Percentiles rank a stretch among this genome's conserved stretches.
These are phyloP conservation scores for Limnanthes douglasii DNA, from an alignment of 345 rosid species.

Conservation along the genomic window DNA sequence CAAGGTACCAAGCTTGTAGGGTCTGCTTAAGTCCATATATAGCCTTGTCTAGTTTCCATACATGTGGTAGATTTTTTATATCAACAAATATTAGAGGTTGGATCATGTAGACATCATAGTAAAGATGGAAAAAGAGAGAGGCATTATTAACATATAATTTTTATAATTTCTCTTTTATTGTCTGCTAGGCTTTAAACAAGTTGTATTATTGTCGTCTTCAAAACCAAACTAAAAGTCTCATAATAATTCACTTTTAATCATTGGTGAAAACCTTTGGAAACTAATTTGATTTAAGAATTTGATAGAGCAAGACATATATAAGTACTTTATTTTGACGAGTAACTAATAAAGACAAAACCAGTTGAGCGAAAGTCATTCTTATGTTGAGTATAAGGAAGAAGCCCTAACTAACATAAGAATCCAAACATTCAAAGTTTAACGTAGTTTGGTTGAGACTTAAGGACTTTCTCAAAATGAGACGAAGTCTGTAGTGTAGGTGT, in stretches of 20 bases:
- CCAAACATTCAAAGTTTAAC: background rate
- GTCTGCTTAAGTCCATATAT: background rate
- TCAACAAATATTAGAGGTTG: background rate
- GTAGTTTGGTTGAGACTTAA: background rate
- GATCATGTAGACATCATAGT: background rate
- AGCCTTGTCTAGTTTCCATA: background rate
- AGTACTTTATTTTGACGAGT: background rate
- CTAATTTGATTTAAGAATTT: too few species aligned
- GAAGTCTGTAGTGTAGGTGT: too few species aligned
- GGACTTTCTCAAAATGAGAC: background rate
- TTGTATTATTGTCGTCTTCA: background rate
- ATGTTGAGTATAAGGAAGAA: background rate
- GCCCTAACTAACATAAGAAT: background rate
- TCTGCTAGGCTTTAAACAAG: background rate
- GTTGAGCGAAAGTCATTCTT: background rate
- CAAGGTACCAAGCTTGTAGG: background rate
- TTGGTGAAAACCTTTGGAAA: too few species aligned
- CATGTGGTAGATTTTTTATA: background rate
- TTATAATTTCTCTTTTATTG: too few species aligned
- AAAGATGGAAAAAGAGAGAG: background rate
- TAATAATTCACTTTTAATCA: too few species aligned
- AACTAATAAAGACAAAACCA: background rate
- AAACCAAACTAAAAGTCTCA: background rate
- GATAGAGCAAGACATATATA: background rate
- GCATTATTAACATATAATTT: too few species aligned